Evolutionary conservation across 768 basidiomycete genomes (phyloP), one percentile per base, ranked within the genome.

Genomic region (Rhodotorula taiwanensis): DNA sequence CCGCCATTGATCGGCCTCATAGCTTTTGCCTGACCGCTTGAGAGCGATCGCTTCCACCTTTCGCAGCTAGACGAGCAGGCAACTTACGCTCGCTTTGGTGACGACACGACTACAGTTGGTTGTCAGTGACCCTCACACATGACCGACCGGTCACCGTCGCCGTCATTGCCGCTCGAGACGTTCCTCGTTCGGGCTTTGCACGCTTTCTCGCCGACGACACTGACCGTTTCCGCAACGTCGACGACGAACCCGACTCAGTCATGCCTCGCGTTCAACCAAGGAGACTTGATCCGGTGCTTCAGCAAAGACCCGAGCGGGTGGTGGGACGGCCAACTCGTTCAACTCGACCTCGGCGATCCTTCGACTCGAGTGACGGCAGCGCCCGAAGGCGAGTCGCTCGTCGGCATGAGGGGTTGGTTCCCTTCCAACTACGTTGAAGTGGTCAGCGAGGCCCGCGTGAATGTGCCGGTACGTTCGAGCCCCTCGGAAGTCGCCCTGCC

Each of bases 201-300:
- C 58, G 39, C 64, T 20, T 65, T 65, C 50, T 56, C 58, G 8
- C 54, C 58, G 28, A 20, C 39, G 21, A 16, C 56, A 20, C 56
- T 58, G 48, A 4, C 57, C 21, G 39, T 30, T 4, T 43, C 63
- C 33, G 20, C 16, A 14, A 16, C 39, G 20, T 23, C 41, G 21
- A 33, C 42, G 25, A 30, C 53, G 63, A 33, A 42, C 39, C 16
- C 49, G 36, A 21, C 23, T 7, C 43, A 55, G 18, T 51, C 58
- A n/a, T 94, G 90, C 76, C 82, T 99, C 43, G 81, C 85, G 27
- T 98, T 99, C 78, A 82, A 83, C 47, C 86, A 89, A 1, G 93
- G 94, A 6, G 88, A 97, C 73, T 81, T 93, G 57, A 91, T 98
- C 59, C 86, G 86, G 63, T 90, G 97, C n/a, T 79, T 87, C 52